Evolutionary conservation across 2,329 filamentous ascomycete species (phyloP), one percentile per base, ranked within the genome.

Genomic region (Calonectria pseudoturangicola): DNA sequence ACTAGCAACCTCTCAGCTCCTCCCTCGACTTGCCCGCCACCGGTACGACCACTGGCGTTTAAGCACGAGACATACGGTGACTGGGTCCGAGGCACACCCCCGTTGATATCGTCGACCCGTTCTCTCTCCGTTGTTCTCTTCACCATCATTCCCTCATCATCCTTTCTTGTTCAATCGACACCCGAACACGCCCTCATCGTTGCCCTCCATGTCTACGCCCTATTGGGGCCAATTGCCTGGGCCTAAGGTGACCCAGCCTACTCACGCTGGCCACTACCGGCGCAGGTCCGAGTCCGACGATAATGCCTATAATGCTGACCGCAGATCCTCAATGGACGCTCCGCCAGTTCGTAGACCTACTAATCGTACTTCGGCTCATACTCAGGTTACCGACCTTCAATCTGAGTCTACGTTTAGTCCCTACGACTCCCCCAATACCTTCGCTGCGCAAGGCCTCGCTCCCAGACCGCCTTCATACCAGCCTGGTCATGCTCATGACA

Each of bases 151-250:
- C 21, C 50, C 50, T 39, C 16, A 60, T 63, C 70, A 51, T 67
- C 56, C 71, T 60, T 36, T 28, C 21, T 70, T 60, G 27, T 51
- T 69, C 66, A 43, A 66, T 71, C 66, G 66, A 75, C 64, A 70
- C 75, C 79, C 81, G 79, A 83, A 80, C 80, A 79, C 74, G 75
- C 70, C 77, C 56, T 73, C 72, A 68, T 73, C 72, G 70, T 73
- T 76, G 76, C 73, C 73, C 79, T 79, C 81, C 82, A 89, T 89
- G 87, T 83, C 87, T 67, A 78, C 87, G 71, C 87, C 88, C 47
- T 92, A 91, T 84, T 91, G 90, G 90, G 89, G 89, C 81, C 84
- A 90, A 80, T 84, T 92, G 74, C 89, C 90, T 72, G 83, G 86
- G 73, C 84, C 88, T 65, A 88, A 87, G 77, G 80, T 85, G 77